Base-by-base conservation (phyloP, 2,329 filamentous ascomycete genomes). In the Arthrinium phaeospermum region DNA sequence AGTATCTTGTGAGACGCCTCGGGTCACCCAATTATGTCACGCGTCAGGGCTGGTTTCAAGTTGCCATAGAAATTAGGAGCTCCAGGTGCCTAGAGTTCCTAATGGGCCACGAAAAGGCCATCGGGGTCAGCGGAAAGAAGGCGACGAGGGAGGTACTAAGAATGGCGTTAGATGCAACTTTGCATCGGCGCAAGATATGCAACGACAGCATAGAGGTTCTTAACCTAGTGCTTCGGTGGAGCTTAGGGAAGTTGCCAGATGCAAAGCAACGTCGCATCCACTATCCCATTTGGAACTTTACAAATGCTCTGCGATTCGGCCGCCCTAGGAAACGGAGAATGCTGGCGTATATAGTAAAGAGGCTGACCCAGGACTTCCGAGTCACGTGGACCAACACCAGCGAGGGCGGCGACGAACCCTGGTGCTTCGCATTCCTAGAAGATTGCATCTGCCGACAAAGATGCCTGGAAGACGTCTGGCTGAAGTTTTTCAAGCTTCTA, bases 401-500 rank as follows among this genome's bases (percentile, higher is more conserved):
- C 19, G 57, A 64, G 27, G 57, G 19, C 5, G 57, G 57, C 13
- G 57, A 64, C 19, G 57, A 64, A 12, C 57, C 53, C 19, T 64
- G 57, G 57, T 41, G 57, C 34, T 64, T 41, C 34, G 57, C 57
- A n/a, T 64, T 64, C 57, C 57, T 64, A 5, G 57, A 41, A 19
- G 19, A 37, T 10, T 64, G 57, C 22, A 22, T 8, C 57, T 64
- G 57, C 22, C 5, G 57, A n/a, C 57, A 37, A 22, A 8, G 8
- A 19, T 4, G 57, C 57, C 22, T n/a, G 57, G 34, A n/a, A n/a
- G 16, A n/a, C 16, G 3, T 3, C 34, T 64, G 57, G 57, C 30
- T 64, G 57, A 41, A 41, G 57, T 30, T 64, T 13, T 64, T 64
- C 57, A 41, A 41, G 16, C 19, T 64, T 7, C 22, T 64, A 41